Evolutionary conservation across 805 yeast species (phyloP).

Genomic region (Ogataea minuta): DNA sequence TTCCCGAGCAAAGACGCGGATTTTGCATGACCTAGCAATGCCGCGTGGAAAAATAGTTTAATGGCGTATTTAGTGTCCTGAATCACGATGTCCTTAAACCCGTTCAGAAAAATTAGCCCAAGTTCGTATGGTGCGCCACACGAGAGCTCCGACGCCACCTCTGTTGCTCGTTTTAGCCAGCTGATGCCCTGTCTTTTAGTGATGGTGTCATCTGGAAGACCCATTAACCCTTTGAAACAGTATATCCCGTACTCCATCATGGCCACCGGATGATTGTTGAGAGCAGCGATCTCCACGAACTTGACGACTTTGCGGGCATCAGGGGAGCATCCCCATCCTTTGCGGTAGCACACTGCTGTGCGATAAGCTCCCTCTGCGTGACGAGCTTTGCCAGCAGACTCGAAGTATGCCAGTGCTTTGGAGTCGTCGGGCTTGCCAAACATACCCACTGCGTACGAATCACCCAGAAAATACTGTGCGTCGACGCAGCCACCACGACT

Average conservation of each 20-base stretch:
- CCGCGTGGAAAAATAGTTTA: slow-evolving; percentile 83
- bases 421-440: slow-evolving; percentile 75
- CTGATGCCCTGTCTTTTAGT: slow-evolving; percentile 85
- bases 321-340: slow-evolving; percentile 88
- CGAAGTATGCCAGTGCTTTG: slow-evolving; percentile 75
- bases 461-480: slow-evolving; percentile 91
- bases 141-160: slow-evolving; percentile 76
- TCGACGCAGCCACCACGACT: slow-evolving; percentile 81
- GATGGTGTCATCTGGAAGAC: slow-evolving; percentile 61
- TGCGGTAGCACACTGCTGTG: slow-evolving; percentile 87
- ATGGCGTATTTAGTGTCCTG: slow-evolving; percentile 82
- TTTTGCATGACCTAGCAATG: slow-evolving; percentile 80
- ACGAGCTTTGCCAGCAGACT: slow-evolving; percentile 89
- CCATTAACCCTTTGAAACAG: slow-evolving; percentile 82
- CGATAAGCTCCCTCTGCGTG: slow-evolving; percentile 91
- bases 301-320: slow-evolving; percentile 86
- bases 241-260: slow-evolving; percentile 91
- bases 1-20: slow-evolving; percentile 79
- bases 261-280: slow-evolving; percentile 93
- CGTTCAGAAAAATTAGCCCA: slow-evolving; percentile 78
- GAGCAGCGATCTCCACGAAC: slow-evolving; percentile 80
- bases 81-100: slow-evolving; percentile 83
- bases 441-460: slow-evolving; percentile 81
- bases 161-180: slow-evolving; percentile 88
- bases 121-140: slow-evolving; percentile 95